phyloP scores from a whole-genome alignment of 345 rosid genomes.

The Trapa incisa region DNA sequence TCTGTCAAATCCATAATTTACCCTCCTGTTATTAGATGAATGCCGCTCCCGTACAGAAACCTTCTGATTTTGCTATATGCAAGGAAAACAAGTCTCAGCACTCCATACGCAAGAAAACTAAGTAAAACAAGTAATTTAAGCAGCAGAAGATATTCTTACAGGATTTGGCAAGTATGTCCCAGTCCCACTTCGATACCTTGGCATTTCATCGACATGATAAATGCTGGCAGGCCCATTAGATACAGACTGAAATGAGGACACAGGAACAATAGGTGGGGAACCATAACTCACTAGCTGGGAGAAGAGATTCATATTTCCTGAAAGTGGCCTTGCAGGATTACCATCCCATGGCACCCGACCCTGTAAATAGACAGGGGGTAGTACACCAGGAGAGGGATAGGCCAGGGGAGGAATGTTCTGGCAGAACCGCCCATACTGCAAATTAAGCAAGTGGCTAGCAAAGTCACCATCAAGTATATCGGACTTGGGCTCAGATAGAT shows the following conservation, averaged over 20 bases:
- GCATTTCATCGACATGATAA: conserved; percentile 68
- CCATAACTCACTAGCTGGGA: conserved; percentile 53
- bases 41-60: conserved; percentile 52
- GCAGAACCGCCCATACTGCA: conserved; percentile 77
- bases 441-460: conserved; percentile 78
- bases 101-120: not conserved
- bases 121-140: not conserved
- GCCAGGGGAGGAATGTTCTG: conserved; percentile 38
- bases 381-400: conserved; percentile 49
- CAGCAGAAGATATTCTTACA: conserved; percentile 33
- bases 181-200: conserved; percentile 83
- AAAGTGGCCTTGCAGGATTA: conserved; percentile 57
- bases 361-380: conserved; percentile 59
- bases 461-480: conserved; percentile 82
- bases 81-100: not conserved
- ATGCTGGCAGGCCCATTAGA: conserved; percentile 52
- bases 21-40: conserved; percentile 52
- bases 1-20: conserved; percentile 60
- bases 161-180: conserved; percentile 97
- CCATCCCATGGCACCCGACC: conserved; percentile 79
- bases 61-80: conserved; percentile 36
- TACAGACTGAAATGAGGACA: conserved; percentile 54
- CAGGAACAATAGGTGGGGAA: conserved; percentile 45
- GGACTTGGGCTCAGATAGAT: conserved; percentile 38
- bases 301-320: conserved; percentile 30